These are phyloP conservation scores for Nitzschia inconspicua DNA, from an alignment of 108 stramenopile species.

Conservation along the genomic window DNA sequence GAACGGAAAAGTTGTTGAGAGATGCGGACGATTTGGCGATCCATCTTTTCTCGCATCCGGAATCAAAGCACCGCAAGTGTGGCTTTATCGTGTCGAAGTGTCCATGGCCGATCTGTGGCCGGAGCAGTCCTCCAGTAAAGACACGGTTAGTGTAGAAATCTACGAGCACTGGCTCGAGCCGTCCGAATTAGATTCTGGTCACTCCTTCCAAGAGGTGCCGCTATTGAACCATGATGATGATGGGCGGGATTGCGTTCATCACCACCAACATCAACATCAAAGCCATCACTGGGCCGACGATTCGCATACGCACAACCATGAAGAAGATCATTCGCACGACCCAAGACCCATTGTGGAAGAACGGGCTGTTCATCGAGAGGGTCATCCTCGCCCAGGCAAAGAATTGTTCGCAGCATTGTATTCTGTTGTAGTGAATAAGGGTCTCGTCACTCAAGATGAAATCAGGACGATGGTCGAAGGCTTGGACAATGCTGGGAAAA, in stretches of 20 bases:
- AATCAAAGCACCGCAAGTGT: slow-evolving; percentile 22
- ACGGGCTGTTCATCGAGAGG: slow-evolving; percentile 34
- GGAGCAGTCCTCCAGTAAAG: slow-evolving; percentile 4
- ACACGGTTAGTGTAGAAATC: slow-evolving; percentile 45
- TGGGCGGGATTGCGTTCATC: slow-evolving; percentile 10
- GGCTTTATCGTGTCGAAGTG: slow-evolving; percentile 38
- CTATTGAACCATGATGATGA: slow-evolving; percentile 41
- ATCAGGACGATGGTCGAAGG: slow-evolving; percentile 36
- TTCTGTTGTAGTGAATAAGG: slow-evolving; percentile 21
- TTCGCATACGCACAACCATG: slow-evolving; percentile 18
- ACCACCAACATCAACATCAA: slow-evolving; percentile 16
- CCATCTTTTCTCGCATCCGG: slow-evolving; percentile 51
- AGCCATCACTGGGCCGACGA: slow-evolving; percentile 14
- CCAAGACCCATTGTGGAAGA: slow-evolving; percentile 28
- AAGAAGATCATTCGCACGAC: slow-evolving; percentile 28
- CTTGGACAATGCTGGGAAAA: slow-evolving; percentile 32
- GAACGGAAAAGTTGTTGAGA: slow-evolving; percentile 28
- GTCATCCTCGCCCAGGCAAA: slow-evolving; percentile 29
- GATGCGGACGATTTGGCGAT: slow-evolving; percentile 36
- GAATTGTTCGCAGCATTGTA: slow-evolving; percentile 35
- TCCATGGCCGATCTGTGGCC: slow-evolving; percentile 20
- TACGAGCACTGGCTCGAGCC: slow-evolving; percentile 54
- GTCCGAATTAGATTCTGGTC: slow-evolving; percentile 16
- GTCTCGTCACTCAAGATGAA: slow-evolving; percentile 29
- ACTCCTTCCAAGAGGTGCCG: slow-evolving; percentile 19